phyloP scores from a whole-genome alignment of 441 rosid species.

The Populus hybrid region DNA sequence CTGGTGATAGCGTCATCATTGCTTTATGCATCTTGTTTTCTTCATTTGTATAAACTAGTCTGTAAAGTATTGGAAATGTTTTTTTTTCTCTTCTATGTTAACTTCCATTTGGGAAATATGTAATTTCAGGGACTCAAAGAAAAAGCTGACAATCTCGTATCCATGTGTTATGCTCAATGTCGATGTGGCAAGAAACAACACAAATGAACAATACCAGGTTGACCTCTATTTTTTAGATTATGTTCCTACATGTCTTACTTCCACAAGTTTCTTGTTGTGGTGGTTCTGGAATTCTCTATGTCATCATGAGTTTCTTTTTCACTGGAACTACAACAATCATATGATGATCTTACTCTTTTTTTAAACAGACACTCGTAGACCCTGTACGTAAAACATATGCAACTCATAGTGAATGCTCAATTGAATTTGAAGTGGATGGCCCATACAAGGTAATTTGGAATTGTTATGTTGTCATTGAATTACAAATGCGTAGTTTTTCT shows the following conservation, averaged over 20 bases:
- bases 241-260: constrained; percentile 8
- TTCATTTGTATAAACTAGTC: neutral
- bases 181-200: constrained; percentile 94
- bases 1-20: neutral
- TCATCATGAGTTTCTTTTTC: constrained; percentile 10
- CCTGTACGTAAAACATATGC: constrained; percentile 72
- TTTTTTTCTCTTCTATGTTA: constrained; percentile 8
- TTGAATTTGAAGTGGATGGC: constrained; percentile 99
- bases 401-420: constrained; percentile 95
- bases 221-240: constrained; percentile 8
- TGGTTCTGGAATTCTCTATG: neutral
- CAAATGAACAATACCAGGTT: constrained; percentile 99
- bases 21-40: neutral
- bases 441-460: constrained; percentile 87
- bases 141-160: constrained; percentile 90
- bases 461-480: constrained; percentile 4
- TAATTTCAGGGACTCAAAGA: constrained; percentile 70
- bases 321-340: constrained; percentile 11
- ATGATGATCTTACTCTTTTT: constrained; percentile 22
- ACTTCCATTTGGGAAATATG: constrained; percentile 27
- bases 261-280: neutral
- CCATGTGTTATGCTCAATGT: constrained; percentile 99
- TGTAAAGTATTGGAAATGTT: neutral
- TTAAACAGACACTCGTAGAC: constrained; percentile 76
- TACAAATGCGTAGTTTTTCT: constrained; percentile 15